Base-by-base conservation (phyloP, 768 basidiomycete species). In the Tricholoma sp. region DNA sequence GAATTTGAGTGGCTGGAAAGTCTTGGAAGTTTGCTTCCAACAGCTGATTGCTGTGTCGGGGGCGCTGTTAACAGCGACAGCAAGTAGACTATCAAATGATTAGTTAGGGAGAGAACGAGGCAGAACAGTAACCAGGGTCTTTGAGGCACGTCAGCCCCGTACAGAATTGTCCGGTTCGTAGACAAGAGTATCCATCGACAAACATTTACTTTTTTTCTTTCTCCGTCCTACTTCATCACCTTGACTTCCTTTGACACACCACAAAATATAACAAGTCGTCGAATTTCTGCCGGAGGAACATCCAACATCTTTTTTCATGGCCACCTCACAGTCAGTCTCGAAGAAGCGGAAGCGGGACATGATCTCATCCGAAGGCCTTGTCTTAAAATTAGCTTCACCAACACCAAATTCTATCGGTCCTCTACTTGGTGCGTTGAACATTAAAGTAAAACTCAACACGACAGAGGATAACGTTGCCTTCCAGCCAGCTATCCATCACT, bases 401-500 rank as follows among this genome's bases (percentile, higher is more conserved):
- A 56, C 59, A 50, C 53, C 67, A 31, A 66, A 66, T 55, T 60
- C 64, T 50, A 61, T 71, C 50, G 74, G 73, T 28, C 76, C 76
- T 48, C 67, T 74, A 47, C 70, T 78, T 57, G 74, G 76, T 76
- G 55, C 58, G 63, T 59, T 15, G 39, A 32, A 33, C 28, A 20
- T 20, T 13, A 42, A 17, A 11, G 2, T 28, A 0, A 15, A 11
- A 53, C 39, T 31, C 17, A 17, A 34, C 3, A 18, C 4, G 37
- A 8, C 4, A 18, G 32, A 5, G 4, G 32, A 49, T 28, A 34
- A 41, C 29, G 33, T 24, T 29, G n/a, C 29, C 11, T 17, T 48
- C 36, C 61, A 87, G 85, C 74, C 29, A 80, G 76, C 61, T 91
- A 88, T 68, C 90, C 90, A 41, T 81, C 82, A 5, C 63, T 89